Base-by-base conservation (phyloP, 1,284 basidiomycete genomes). In the Violaceomyces palustris region DNA sequence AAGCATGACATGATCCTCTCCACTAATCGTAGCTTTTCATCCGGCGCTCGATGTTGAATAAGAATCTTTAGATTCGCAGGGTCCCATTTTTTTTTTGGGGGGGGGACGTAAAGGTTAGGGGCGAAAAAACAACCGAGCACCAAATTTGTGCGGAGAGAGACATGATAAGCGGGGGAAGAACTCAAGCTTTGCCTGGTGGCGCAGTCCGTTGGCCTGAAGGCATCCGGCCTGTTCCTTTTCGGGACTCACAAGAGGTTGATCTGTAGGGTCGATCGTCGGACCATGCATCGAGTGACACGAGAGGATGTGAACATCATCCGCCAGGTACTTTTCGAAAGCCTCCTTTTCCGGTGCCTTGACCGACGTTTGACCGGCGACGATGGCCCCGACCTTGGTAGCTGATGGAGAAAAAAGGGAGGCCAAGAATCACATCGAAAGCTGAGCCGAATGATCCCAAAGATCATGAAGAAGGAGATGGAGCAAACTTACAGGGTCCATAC, bases 271-370 rank as follows among this genome's bases (percentile, higher is more conserved):
- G 12, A 98, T 90, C 14, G 83, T 84, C 0, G 93, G 93, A 0
- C 92, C 93, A 74, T 98, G 93, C 29, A 98, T 77, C 15, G 91
- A 96, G 75, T 98, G 93, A 49, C 90, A 83, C 0, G 90, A 94
- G 34, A 96, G 82, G 61, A 98, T 92, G 61, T 86, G 80, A 12
- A 87, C 84, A 65, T 98, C 93, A 6, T 76, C 57, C 0, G 93
- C 94, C 0, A 97, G 82, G 68, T 89, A 80, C 42, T 82, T 82
- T 58, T 98, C 92, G 69, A 98, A 98, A 0, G 94, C 93, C 1
- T 75, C 80, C 58, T 81, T 83, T 73, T 98, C 93, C 0, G 94
- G 94, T 0, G 90, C 88, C 74, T 98, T 98, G 46, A 97, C 93
- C 1, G 88, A 92, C 0, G 93, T 97, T 75, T 98, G 93, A 0